Evolutionary conservation across 2,329 filamentous ascomycete species (phyloP).

Genomic region (Trichophyton simii): DNA sequence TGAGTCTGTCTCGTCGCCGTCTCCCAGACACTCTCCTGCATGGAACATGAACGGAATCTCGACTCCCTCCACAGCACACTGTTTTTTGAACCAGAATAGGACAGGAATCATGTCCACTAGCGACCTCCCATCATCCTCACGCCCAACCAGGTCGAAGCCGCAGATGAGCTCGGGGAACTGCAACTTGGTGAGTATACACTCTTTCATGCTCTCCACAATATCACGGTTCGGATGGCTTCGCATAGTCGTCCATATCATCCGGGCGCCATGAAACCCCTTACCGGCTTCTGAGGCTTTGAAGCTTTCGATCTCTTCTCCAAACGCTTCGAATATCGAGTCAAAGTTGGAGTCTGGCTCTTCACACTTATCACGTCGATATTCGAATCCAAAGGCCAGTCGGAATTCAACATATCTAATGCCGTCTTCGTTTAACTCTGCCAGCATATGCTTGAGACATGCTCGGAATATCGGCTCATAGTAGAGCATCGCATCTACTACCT

Average conservation of each 20-base stretch:
- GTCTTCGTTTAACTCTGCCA: conserved; percentile 59
- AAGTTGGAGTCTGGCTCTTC: conserved; percentile 57
- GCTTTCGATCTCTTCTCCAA: conserved; percentile 64
- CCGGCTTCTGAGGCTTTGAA: conserved; percentile 64
- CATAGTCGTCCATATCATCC: conserved; percentile 72
- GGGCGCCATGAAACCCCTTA: conserved; percentile 66
- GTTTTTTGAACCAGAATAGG: conserved; percentile 86
- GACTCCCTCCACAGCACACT: conserved; percentile 63
- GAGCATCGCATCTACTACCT: conserved; percentile 61
- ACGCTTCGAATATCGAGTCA: conserved; percentile 55
- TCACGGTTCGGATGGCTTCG: conserved; percentile 51
- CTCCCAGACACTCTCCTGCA: conserved; percentile 75
- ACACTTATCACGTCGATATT: conserved; percentile 49
- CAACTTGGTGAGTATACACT: conserved; percentile 71
- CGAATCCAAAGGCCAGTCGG: conserved; percentile 60
- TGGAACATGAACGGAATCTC: conserved; percentile 94
- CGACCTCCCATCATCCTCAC: conserved; percentile 67
- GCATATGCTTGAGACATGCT: conserved; percentile 59
- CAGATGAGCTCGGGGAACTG: conserved; percentile 16
- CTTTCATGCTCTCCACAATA: conserved; percentile 71
- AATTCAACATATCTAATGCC: conserved; percentile 78
- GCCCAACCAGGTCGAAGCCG: conserved; percentile 81
- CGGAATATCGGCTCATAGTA: conserved; percentile 87
- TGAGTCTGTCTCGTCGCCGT: conserved; percentile 61
- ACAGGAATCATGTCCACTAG: conserved; percentile 68